Evolutionary conservation across 1,139 yeast genomes (phyloP).

Genomic region (Nakaseomyces glabratus): DNA sequence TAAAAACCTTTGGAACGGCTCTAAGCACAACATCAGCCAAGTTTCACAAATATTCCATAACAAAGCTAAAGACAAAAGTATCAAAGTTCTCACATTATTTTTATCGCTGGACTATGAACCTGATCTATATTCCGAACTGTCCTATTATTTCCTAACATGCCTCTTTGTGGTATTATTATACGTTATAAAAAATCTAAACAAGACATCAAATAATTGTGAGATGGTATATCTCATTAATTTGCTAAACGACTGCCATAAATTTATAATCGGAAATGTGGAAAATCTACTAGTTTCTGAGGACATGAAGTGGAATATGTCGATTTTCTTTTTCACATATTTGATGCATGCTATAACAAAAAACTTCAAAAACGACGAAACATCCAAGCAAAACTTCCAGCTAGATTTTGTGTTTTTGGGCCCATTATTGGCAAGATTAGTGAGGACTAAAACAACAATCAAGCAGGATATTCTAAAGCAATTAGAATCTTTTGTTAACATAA

Average conservation of each 20-base stretch:
- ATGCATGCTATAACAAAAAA: constrained; percentile 11
- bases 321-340: constrained; percentile 16
- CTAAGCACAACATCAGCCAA: constrained; percentile 11
- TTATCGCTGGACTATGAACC: constrained; percentile 17
- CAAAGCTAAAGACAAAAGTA: constrained; percentile 8
- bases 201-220: constrained; percentile 9
- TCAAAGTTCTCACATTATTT: constrained; percentile 16
- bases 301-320: constrained; percentile 19
- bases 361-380: constrained; percentile 9
- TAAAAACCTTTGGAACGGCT: constrained; percentile 10
- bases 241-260: constrained; percentile 10
- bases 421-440: neutral
- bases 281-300: constrained; percentile 13
- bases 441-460: constrained; percentile 2
- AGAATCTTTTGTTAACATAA: constrained; percentile 3
- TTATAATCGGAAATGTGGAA: constrained; percentile 11
- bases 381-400: constrained; percentile 6
- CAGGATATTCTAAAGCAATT: constrained; percentile 3
- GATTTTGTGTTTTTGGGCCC: constrained; percentile 4
- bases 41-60: constrained; percentile 1
- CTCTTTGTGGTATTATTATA: constrained; percentile 16
- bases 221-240: constrained; percentile 11
- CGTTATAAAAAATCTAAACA: constrained; percentile 11
- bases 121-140: constrained; percentile 17
- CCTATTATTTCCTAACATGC: constrained; percentile 19